These are phyloP conservation scores for Stachybotrys echinatus DNA, from an alignment of 2,329 filamentous ascomycete genomes.

Conservation along the genomic window DNA sequence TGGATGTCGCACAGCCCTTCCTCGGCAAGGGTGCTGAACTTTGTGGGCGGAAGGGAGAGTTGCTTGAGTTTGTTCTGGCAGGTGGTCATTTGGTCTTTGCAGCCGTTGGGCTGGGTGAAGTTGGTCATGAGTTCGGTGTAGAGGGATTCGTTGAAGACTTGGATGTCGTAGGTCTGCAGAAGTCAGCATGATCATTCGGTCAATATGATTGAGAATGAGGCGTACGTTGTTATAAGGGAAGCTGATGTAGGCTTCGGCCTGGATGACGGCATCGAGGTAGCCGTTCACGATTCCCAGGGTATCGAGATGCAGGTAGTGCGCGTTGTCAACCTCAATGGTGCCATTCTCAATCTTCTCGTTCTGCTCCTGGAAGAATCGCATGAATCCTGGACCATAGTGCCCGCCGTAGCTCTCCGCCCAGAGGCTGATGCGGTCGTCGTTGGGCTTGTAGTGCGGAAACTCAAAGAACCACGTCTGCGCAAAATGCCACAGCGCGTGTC, in stretches of 20 bases:
- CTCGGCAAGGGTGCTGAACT: not conserved
- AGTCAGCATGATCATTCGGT: no score
- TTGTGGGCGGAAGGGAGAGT: conserved; percentile 29
- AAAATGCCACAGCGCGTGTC: conserved; percentile 59
- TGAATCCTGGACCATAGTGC: conserved; percentile 62
- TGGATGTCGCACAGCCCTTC: conserved; percentile 39
- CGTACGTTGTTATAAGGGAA: conserved; percentile 57
- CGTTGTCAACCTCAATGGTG: conserved; percentile 29
- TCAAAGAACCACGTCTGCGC: conserved; percentile 54
- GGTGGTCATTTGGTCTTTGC: conserved; percentile 42
- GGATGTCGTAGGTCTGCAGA: conserved; percentile 48
- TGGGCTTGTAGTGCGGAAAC: conserved; percentile 54
- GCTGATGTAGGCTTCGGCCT: conserved; percentile 49
- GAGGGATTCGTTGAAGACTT: conserved; percentile 45
- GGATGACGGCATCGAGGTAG: conserved; percentile 57
- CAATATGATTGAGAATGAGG: no score
- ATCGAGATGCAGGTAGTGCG: conserved; percentile 46
- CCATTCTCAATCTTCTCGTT: conserved; percentile 42
- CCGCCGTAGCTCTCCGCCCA: conserved; percentile 68
- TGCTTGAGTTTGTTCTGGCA: conserved; percentile 46
- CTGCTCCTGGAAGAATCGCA: conserved; percentile 52
- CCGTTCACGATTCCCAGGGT: conserved; percentile 68
- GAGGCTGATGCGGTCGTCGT: conserved; percentile 52
- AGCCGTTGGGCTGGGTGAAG: conserved; percentile 36
- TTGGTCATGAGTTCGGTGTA: conserved; percentile 21